Percentiles rank a stretch among this genome's conserved stretches.
Evolutionary conservation across 495 filamentous ascomycete genomes (phyloP).

Genomic region (Penicillium odoratum): DNA sequence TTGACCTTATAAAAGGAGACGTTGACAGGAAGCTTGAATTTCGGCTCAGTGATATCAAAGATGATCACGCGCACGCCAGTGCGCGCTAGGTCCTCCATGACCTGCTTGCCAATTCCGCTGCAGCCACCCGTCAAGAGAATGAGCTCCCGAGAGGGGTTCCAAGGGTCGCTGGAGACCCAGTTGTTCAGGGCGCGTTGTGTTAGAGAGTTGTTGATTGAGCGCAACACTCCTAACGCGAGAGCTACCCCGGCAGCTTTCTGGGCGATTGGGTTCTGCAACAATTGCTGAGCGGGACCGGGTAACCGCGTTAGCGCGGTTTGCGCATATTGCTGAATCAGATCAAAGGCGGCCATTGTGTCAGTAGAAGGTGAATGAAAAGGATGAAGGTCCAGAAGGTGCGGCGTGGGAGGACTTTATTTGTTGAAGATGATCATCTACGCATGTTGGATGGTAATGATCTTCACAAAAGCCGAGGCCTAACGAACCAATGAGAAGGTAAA

Average conservation of each 20-base stretch:
- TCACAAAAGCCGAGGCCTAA: neutral
- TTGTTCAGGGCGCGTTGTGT: slow-evolving; percentile 49
- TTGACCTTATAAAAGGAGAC: slow-evolving; percentile 52
- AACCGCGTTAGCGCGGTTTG: slow-evolving; percentile 30
- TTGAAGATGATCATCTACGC: neutral
- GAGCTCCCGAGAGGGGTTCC: slow-evolving; percentile 50
- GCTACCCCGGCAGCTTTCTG: slow-evolving; percentile 32
- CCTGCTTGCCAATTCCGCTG: slow-evolving; percentile 55
- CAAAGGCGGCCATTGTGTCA: slow-evolving; percentile 26
- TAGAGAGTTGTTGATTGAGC: slow-evolving; percentile 41
- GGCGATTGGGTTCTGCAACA: slow-evolving; percentile 27
- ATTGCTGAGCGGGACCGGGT: slow-evolving; percentile 30
- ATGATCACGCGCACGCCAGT: slow-evolving; percentile 52
- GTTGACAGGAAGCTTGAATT: slow-evolving; percentile 36
- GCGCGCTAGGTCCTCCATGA: slow-evolving; percentile 47
- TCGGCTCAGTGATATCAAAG: slow-evolving; percentile 47
- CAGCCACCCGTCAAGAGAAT: slow-evolving; percentile 59
- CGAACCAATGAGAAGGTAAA: neutral
- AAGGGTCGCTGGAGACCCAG: slow-evolving; percentile 43
- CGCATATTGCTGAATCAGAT: slow-evolving; percentile 30
- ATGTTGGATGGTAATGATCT: neutral
- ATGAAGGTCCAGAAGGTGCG: neutral
- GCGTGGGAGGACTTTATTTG: neutral
- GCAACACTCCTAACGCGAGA: slow-evolving; percentile 38
- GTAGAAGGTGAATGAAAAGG: neutral